These are phyloP conservation scores for Fonsecaea pugnacius DNA, from an alignment of 2,329 filamentous ascomycete genomes.

Conservation along the genomic window DNA sequence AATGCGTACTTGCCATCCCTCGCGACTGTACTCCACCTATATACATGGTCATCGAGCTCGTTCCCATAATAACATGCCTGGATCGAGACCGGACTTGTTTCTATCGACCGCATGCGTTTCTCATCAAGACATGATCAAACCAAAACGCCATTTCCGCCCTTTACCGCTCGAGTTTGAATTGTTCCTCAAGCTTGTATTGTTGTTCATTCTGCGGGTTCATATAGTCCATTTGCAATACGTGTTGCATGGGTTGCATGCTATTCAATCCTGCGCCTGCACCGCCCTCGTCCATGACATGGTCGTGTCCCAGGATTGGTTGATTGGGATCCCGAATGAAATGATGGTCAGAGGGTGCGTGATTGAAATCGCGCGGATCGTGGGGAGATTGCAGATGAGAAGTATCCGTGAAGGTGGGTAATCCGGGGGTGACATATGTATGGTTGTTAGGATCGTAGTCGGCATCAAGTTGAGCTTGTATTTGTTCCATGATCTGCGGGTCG, in stretches of 20 bases:
- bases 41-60: not conserved
- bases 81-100: not conserved
- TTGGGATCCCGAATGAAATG: slow-evolving; percentile 31
- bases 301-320: slow-evolving; percentile 22
- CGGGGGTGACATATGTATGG: slow-evolving; percentile 32
- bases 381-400: slow-evolving; percentile 31
- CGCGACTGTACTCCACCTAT: not conserved
- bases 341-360: slow-evolving; percentile 29
- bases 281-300: slow-evolving; percentile 38
- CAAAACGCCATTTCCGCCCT: slow-evolving; percentile 35
- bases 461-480: slow-evolving; percentile 45
- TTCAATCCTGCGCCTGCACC: slow-evolving; percentile 33
- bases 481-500: slow-evolving; percentile 66
- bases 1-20: not conserved
- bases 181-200: slow-evolving; percentile 28
- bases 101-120: not conserved
- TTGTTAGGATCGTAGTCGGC: slow-evolving; percentile 30
- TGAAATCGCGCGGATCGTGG: slow-evolving; percentile 33
- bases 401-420: slow-evolving; percentile 32
- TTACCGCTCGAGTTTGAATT: slow-evolving; percentile 31
- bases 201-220: slow-evolving; percentile 31
- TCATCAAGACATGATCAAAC: slow-evolving; percentile 28
- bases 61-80: not conserved
- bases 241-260: slow-evolving; percentile 38
- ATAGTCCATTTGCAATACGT: slow-evolving; percentile 38